Conservation (phyloP, 169 alveolate species). For the Eimeria praecox region DNA sequence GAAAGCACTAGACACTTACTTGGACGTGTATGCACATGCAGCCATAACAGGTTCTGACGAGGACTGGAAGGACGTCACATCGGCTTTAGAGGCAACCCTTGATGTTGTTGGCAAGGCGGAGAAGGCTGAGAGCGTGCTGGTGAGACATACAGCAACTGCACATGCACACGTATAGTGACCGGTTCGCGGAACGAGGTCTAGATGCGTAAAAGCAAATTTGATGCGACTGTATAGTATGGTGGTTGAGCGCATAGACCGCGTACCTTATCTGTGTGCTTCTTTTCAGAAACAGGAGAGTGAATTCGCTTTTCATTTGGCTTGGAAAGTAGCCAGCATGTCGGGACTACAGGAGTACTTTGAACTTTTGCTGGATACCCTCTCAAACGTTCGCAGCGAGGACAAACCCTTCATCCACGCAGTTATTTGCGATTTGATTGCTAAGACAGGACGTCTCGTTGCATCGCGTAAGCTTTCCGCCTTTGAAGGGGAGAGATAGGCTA, state of each 20-base stretch:
- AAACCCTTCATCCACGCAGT: not conserved
- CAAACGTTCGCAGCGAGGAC: not conserved
- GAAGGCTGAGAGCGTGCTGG: slow-evolving; percentile 1
- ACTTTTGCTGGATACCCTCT: not conserved
- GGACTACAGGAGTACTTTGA: slow-evolving; percentile 15
- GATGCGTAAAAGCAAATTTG: not conserved
- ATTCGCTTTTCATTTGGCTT: not conserved
- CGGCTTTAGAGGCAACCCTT: not conserved
- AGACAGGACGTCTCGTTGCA: not conserved
- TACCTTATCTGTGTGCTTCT: not conserved
- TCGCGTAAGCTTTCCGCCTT: not conserved
- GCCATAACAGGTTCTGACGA: not conserved
- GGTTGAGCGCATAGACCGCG: not conserved
- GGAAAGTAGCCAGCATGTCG: slow-evolving; percentile 24
- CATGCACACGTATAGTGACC: not conserved
- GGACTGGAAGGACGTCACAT: not conserved
- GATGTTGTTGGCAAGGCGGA: not conserved
- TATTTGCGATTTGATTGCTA: not conserved
- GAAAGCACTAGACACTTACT: not conserved
- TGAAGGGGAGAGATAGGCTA: not conserved
- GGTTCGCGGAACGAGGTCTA: not conserved
- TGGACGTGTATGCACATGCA: not conserved
- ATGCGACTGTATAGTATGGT: no score
- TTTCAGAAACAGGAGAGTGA: not conserved
- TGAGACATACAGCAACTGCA: not conserved